Evolutionary conservation across 2,329 filamentous ascomycete genomes (phyloP), one percentile per base, ranked within the genome.

Genomic region (Lasiodiplodia sp.): DNA sequence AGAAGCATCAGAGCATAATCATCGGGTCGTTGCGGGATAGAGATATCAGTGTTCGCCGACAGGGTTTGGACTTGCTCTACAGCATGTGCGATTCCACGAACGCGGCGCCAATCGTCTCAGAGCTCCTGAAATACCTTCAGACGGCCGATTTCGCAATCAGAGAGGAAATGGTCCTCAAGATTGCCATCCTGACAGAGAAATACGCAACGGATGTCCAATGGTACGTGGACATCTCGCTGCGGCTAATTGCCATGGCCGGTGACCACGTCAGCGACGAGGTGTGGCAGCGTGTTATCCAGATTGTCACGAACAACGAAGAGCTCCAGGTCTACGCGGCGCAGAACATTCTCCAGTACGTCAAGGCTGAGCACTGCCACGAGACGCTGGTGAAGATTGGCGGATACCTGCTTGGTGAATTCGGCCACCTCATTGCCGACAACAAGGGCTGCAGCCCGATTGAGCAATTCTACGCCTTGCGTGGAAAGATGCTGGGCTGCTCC

Each of bases 71-170:
- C 81, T 83, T 99, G 68, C 87, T 99, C 40, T 99, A 99, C 87
- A 99, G 96, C 88, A 99, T 99, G 96, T 99, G 96, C 79, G 96
- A 99, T 80, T 88, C 92, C 40, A 91, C 91, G n/a, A 99, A 99
- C 80, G 94, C 96, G 8, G 92, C 93, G 72, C 90, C 93, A 11
- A 97, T 99, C 72, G 96, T 99, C 49, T 91, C 92, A 70, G 96
- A 99, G 82, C 89, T 99, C 63, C 83, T 99, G 66, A 93, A 95
- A 73, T 98, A 97, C 79, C 87, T 99, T 10, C 95, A 97, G 76
- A 97, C 93, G 68, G 96, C 96, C 58, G 96, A 99, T 80, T 99
- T 97, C 79, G 95, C 95, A 5, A 97, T 99, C 75, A 90, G 96
- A 71, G 96, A 99, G 82, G 96, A 99, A 80, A 99, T 99, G 96